Evolutionary conservation across 2,329 filamentous ascomycete species (phyloP).

Genomic region (Aspergillus sojae): DNA sequence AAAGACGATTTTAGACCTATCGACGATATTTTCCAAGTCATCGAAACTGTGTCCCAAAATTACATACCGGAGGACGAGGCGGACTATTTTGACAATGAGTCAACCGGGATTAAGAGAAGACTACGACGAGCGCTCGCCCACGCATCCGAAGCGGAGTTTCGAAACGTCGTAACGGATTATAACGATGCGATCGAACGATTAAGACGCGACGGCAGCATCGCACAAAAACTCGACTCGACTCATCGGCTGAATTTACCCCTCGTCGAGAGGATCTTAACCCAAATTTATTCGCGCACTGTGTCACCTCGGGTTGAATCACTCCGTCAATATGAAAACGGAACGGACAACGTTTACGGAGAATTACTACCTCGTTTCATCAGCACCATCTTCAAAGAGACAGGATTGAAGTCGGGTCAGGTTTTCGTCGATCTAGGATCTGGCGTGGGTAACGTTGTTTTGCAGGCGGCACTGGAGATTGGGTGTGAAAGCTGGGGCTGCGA

Average conservation of each 20-base stretch:
- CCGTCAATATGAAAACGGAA: conserved; percentile 83
- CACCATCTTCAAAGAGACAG: conserved; percentile 75
- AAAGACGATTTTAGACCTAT: conserved; percentile 70
- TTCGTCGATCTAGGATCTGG: conserved; percentile 96
- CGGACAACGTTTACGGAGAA: conserved; percentile 94
- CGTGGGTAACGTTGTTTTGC: conserved; percentile 92
- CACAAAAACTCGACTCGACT: conserved; percentile 69
- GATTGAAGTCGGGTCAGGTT: conserved; percentile 78
- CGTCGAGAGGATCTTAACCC: conserved; percentile 78
- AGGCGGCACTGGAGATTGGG: conserved; percentile 89
- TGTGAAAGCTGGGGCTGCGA: conserved; percentile 97
- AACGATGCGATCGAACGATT: conserved; percentile 70
- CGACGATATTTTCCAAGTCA: conserved; percentile 70
- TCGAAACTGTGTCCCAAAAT: conserved; percentile 70
- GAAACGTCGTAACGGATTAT: conserved; percentile 72
- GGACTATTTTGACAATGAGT: conserved; percentile 69
- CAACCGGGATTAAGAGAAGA: conserved; percentile 73
- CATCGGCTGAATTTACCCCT: conserved; percentile 71
- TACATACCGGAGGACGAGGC: conserved; percentile 75
- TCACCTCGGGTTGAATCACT: conserved; percentile 84
- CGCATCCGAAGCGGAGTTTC: conserved; percentile 71
- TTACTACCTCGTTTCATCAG: conserved; percentile 82
- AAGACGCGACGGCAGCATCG: conserved; percentile 70
- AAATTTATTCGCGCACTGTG: conserved; percentile 90
- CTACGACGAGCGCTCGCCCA: conserved; percentile 74